These are phyloP conservation scores for Globisporangium yorkense DNA, from an alignment of 352 stramenopile species.

Conservation along the genomic window DNA sequence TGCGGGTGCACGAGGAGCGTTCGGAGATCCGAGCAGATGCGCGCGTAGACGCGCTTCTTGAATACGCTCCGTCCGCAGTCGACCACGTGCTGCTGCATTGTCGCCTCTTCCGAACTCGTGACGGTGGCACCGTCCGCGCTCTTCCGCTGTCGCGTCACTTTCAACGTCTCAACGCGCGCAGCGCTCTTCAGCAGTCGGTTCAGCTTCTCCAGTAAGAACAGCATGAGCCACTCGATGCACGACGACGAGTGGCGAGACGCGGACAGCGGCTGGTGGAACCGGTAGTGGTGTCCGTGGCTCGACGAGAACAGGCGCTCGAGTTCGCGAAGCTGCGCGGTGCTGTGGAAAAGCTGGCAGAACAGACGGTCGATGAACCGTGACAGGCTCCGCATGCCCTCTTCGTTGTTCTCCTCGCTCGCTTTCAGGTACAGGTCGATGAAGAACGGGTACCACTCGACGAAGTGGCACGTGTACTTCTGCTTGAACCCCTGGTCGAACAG, in stretches of 20 bases:
- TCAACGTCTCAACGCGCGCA: constrained; percentile 48
- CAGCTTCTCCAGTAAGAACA: constrained; percentile 60
- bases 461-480: constrained; percentile 73
- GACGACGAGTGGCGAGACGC: constrained; percentile 13
- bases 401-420: constrained; percentile 63
- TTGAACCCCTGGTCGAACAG: constrained; percentile 82
- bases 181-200: constrained; percentile 57
- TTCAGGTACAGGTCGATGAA: constrained; percentile 69
- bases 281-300: neutral
- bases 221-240: constrained; percentile 60
- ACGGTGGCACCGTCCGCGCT: constrained; percentile 8
- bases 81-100: constrained; percentile 21
- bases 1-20: constrained; percentile 68
- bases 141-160: constrained; percentile 14
- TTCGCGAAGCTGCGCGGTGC: constrained; percentile 62
- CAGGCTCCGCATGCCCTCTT: constrained; percentile 68
- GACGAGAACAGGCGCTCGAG: constrained; percentile 43
- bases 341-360: constrained; percentile 85
- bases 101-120: neutral
- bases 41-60: constrained; percentile 73
- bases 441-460: constrained; percentile 77
- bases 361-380: constrained; percentile 79
- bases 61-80: constrained; percentile 66
- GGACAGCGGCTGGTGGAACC: neutral
- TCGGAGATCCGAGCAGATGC: constrained; percentile 75